These are phyloP conservation scores for Aspergillus piperis DNA, from an alignment of 2,329 filamentous ascomycete genomes.

Conservation along the genomic window DNA sequence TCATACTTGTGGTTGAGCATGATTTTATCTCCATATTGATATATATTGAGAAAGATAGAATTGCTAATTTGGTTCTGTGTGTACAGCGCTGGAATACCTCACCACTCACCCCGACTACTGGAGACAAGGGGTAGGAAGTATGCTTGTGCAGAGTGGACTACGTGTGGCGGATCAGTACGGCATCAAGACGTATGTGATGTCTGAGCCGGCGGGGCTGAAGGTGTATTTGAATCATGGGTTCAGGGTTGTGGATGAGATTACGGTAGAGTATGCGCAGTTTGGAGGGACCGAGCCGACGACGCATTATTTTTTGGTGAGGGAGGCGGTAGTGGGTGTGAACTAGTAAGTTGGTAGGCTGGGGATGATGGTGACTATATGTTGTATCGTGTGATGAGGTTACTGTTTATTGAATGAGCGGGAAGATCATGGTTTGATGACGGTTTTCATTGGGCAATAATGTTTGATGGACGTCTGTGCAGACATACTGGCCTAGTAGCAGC, in stretches of 20 bases:
- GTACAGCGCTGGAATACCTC: not conserved
- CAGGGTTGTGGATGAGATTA: not conserved
- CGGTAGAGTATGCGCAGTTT: not conserved
- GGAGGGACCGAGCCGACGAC: not conserved
- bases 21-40: too few species aligned
- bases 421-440: too few species aligned
- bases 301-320: conserved; percentile 3
- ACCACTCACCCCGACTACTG: not conserved
- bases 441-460: too few species aligned
- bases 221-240: conserved; percentile 8
- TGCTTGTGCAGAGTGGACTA: not conserved
- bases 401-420: too few species aligned
- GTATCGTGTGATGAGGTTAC: too few species aligned
- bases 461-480: too few species aligned
- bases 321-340: not conserved
- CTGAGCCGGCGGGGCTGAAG: conserved; percentile 1
- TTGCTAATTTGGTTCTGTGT: too few species aligned
- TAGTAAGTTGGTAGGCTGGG: too few species aligned
- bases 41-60: too few species aligned
- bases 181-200: conserved; percentile 3
- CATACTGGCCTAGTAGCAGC: too few species aligned
- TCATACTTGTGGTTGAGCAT: too few species aligned
- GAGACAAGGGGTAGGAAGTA: not conserved
- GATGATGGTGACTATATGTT: too few species aligned
- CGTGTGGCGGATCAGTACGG: not conserved